phyloP scores from a whole-genome alignment of 305 asterid genomes.

The Fraxinus latifolia region DNA sequence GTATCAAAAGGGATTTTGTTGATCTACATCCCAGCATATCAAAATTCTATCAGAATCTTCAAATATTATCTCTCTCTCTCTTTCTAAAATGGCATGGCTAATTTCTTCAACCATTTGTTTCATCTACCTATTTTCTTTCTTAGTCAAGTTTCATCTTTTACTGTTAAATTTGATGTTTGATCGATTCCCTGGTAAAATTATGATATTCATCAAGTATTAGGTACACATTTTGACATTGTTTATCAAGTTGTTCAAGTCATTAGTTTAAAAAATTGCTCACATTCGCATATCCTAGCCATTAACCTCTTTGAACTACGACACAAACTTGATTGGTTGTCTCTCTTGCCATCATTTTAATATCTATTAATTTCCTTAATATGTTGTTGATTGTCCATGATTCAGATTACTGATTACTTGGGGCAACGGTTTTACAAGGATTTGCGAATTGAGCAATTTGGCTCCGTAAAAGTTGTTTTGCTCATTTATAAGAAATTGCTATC shows the following conservation, averaged over 20 bases:
- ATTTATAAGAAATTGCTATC: constrained; percentile 45
- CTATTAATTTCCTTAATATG: constrained; percentile 4
- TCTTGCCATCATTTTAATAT: background rate
- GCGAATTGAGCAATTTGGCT: constrained; percentile 44
- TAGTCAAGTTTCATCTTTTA: background rate
- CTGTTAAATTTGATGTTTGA: background rate
- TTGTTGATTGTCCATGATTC: constrained; percentile 19
- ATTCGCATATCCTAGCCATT: background rate
- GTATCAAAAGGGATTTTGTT: background rate
- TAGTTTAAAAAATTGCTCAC: background rate
- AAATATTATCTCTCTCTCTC: background rate
- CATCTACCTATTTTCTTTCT: background rate
- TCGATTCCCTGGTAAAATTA: background rate
- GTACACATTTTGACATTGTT: background rate
- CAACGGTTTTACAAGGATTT: constrained; percentile 48
- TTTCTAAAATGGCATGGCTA: background rate
- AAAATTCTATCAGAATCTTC: background rate
- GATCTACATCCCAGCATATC: background rate
- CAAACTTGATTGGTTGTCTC: constrained; percentile 6
- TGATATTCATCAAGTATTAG: background rate
- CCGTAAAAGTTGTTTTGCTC: constrained; percentile 39
- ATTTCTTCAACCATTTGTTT: background rate
- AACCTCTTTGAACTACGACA: constrained; percentile 2
- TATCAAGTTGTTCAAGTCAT: background rate
- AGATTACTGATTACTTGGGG: constrained; percentile 50